Conservation (phyloP, 345 rosid species). For the Rhizophora apiculata region DNA sequence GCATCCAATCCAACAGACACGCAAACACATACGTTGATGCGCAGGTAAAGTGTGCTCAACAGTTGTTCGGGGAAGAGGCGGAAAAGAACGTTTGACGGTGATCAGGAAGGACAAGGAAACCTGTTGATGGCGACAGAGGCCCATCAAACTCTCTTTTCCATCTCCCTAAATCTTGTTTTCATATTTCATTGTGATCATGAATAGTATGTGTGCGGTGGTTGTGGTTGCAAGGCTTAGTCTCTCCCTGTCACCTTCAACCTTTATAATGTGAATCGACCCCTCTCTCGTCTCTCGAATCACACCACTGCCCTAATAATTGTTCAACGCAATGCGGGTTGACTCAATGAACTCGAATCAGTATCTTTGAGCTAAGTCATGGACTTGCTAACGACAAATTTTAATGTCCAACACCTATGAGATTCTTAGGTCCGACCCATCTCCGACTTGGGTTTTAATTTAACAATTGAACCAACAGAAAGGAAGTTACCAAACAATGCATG, state of each 20-base stretch:
- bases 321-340: not conserved
- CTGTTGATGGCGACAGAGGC: not conserved
- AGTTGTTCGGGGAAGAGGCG: no score
- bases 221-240: conserved; percentile 30
- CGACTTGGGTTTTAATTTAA: no score
- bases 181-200: conserved; percentile 18
- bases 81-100: no score
- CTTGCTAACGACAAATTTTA: no score
- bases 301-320: not conserved
- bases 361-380: no score
- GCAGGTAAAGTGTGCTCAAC: no score
- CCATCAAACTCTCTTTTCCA: no score
- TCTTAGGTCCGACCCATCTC: no score
- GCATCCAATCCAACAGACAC: not conserved
- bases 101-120: not conserved
- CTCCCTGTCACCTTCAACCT: conserved; percentile 55
- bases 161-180: not conserved
- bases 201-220: conserved; percentile 46
- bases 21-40: not conserved
- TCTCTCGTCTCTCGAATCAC: not conserved
- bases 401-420: no score
- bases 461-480: no score
- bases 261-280: conserved; percentile 32
- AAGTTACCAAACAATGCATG: no score
- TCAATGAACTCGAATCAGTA: no score